Evolutionary conservation across 371 early-diverging fungal genomes (phyloP), one percentile per base, ranked within the genome.

Genomic region (Rhizopus arrhizus): DNA sequence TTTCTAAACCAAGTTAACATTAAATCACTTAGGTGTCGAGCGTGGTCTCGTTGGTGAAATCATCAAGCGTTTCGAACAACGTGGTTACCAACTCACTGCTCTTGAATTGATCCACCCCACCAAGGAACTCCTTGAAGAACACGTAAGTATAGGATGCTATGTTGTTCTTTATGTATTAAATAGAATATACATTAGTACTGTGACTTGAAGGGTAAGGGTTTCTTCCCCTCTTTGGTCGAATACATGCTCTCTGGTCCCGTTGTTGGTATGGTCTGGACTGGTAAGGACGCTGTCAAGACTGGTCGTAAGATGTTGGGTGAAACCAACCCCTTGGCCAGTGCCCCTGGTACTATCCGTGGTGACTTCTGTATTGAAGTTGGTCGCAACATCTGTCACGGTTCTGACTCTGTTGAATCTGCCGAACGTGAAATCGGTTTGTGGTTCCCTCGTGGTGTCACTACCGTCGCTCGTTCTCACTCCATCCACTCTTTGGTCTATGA

Each of bases 291-390:
- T 61, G 98, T 99, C 83, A 92, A 91, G 86, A 89, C 91, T 72
- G 98, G 97, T 65, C 95, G 99, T 80, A 85, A 84, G 64, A 85
- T 99, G 83, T 89, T 99, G 64, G 99, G 99, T 71, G 94, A 87
- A 78, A 93, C 93, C 83, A 91, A 92, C 90, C 93, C 93, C 70
- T 81, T 94, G 72, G 91, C 90, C 73, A 94, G 95, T 64, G 86
- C 84, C 60, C 94, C 98, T 63, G 99, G 99, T 72, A 98, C 99
- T 82, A 99, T 99, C 88, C 94, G 99, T 83, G 99, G 99, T 72
- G 99, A 99, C 87, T 97, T 88, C 80, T 89, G 91, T 74, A 87
- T 96, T 61, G 96, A 95, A 63, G 90, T 91, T 41, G 92, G 94
- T 53, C 88, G 90, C 74, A 99, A 99, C 91, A 85, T 99, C 75